Conservation (phyloP, 371 early-diverging fungal species). For the Cokeromyces recurvatus region DNA sequence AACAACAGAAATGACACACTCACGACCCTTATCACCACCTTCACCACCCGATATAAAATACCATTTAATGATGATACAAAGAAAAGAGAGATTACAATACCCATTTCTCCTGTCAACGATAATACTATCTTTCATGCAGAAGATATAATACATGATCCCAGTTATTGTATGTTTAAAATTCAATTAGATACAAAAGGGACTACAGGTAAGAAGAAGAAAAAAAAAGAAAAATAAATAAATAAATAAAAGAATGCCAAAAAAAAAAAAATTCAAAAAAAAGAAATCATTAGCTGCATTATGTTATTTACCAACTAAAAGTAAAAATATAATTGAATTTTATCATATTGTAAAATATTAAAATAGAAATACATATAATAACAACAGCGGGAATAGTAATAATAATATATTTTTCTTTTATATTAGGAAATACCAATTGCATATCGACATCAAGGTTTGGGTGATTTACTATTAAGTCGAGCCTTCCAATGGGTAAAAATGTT, state of each 20-base stretch:
- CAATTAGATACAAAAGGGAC: slow-evolving; percentile 14
- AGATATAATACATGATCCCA: slow-evolving; percentile 20
- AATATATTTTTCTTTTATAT: not conserved
- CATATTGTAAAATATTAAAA: slow-evolving; percentile 12
- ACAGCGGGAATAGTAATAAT: not conserved
- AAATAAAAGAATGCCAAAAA: no score
- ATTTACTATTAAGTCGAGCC: slow-evolving; percentile 18
- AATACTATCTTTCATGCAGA: no score
- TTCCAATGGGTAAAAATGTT: slow-evolving; percentile 23
- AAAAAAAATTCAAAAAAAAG: no score
- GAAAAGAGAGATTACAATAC: no score
- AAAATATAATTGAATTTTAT: slow-evolving; percentile 21
- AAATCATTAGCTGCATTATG: slow-evolving; percentile 22
- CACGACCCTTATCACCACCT: no score
- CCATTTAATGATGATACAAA: not conserved
- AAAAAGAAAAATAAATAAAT: no score
- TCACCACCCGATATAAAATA: not conserved
- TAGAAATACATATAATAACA: not conserved
- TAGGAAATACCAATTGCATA: slow-evolving; percentile 27
- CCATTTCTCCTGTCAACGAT: no score
- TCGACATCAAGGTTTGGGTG: slow-evolving; percentile 22
- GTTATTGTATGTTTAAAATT: slow-evolving; percentile 22
- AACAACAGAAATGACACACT: not conserved
- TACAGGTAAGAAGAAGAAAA: slow-evolving; percentile 20
- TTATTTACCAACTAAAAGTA: slow-evolving; percentile 22